These are phyloP conservation scores for Trichoderma citrinoviride DNA, from an alignment of 2,329 filamentous ascomycete genomes.

Conservation along the genomic window DNA sequence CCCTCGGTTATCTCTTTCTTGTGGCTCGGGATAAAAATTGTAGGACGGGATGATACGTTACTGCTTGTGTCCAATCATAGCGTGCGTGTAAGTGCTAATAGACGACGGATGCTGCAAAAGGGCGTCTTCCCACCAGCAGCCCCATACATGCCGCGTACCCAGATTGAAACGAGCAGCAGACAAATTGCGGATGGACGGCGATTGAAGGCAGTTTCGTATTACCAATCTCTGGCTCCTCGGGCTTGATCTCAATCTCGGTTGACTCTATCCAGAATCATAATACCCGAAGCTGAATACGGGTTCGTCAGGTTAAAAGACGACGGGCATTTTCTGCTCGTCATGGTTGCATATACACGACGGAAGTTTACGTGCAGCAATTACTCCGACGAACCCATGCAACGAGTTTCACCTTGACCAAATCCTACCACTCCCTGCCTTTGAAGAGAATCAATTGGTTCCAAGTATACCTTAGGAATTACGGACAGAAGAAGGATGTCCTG, in stretches of 20 bases:
- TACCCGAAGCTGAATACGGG: conserved; percentile 12
- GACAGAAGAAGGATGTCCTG: no score
- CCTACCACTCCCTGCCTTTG: no score
- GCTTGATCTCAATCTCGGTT: no score
- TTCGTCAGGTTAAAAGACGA: conserved; percentile 6
- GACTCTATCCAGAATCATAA: background rate
- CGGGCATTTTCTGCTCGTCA: conserved; percentile 2
- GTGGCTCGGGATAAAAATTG: no score
- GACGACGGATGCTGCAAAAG: background rate
- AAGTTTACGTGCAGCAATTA: background rate
- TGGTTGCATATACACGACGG: conserved; percentile 16
- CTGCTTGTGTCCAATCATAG: background rate
- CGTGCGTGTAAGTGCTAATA: background rate
- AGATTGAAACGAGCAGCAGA: background rate
- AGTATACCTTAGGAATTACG: no score
- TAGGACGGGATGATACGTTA: background rate
- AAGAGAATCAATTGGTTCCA: no score
- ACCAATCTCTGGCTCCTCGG: background rate
- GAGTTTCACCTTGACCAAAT: no score
- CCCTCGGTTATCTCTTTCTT: no score
- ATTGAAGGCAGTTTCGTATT: background rate
- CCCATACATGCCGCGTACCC: background rate
- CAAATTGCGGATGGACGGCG: background rate
- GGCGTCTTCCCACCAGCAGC: background rate
- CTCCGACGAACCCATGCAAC: background rate